Percentiles rank a stretch among this genome's conserved stretches.
Evolutionary conservation across 192 early-diverging fungal genomes (phyloP).

Genomic region (Phycomyces nitens): DNA sequence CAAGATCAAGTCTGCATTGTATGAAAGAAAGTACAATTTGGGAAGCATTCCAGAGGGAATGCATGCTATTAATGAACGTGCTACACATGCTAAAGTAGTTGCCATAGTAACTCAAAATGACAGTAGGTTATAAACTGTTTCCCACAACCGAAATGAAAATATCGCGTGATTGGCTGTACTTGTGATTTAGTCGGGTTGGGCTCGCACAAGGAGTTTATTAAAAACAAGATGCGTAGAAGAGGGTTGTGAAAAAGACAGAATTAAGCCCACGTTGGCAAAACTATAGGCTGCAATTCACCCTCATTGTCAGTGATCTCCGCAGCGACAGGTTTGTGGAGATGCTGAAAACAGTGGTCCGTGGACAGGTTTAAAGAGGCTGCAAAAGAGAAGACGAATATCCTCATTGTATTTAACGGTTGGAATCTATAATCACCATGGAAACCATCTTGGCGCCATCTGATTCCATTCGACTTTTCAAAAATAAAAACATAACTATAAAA

Average conservation of each 20-base stretch:
- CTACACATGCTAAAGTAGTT: conserved; percentile 81
- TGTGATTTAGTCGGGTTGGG: not conserved
- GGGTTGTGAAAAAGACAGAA: not conserved
- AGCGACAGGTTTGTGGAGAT: too few relatives aligned
- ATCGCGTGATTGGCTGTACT: not conserved
- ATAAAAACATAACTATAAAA: too few relatives aligned
- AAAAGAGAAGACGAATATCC: too few relatives aligned
- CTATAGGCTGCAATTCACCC: too few relatives aligned
- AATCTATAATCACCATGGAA: too few relatives aligned
- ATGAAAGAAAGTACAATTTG: conserved; percentile 61
- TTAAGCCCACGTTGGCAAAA: too few relatives aligned
- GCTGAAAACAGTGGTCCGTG: too few relatives aligned
- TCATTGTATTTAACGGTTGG: too few relatives aligned
- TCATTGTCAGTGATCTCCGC: too few relatives aligned
- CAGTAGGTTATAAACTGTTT: conserved; percentile 28
- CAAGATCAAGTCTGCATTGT: conserved; percentile 60
- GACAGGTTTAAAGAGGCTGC: too few relatives aligned
- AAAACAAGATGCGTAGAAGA: not conserved
- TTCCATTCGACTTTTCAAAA: too few relatives aligned
- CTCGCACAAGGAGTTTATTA: not conserved
- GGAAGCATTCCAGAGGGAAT: conserved; percentile 63
- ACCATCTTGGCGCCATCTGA: too few relatives aligned
- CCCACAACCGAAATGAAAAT: conserved; percentile 1
- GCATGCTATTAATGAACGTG: conserved; percentile 61
- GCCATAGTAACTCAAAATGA: conserved; percentile 28